Evolutionary conservation across 306 rosid genomes (phyloP).

Genomic region (Trichosanthes cucumerina): DNA sequence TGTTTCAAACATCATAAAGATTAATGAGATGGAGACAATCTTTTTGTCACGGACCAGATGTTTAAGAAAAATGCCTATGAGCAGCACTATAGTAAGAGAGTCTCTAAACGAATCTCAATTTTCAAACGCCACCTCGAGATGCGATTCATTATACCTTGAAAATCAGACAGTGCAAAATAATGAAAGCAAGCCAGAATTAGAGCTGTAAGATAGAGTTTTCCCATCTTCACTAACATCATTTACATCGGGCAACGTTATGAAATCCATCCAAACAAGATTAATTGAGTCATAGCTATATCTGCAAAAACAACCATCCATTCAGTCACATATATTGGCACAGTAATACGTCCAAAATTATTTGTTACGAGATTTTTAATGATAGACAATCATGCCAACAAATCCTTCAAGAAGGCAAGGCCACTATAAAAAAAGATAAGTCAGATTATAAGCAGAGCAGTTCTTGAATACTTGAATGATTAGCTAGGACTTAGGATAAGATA

Average conservation of each 20-base stretch:
- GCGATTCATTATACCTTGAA: conserved; percentile 52
- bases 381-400: background rate
- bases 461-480: background rate
- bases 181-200: conserved; percentile 42
- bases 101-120: background rate
- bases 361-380: background rate
- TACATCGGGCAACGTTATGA: conserved; percentile 11
- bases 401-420: background rate
- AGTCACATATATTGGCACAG: background rate
- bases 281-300: conserved; percentile 26
- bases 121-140: conserved; percentile 1
- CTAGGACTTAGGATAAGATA: background rate
- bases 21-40: background rate
- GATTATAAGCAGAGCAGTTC: background rate
- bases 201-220: conserved; percentile 23
- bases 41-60: background rate
- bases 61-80: background rate
- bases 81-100: background rate
- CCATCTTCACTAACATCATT: conserved; percentile 41
- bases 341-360: background rate
- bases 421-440: background rate
- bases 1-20: background rate
- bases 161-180: conserved; percentile 50
- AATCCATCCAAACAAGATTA: conserved; percentile 14
- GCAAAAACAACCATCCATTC: conserved; percentile 16